Conservation (phyloP, 2,329 filamentous ascomycete species). For the Cladobotryum protrusum region DNA sequence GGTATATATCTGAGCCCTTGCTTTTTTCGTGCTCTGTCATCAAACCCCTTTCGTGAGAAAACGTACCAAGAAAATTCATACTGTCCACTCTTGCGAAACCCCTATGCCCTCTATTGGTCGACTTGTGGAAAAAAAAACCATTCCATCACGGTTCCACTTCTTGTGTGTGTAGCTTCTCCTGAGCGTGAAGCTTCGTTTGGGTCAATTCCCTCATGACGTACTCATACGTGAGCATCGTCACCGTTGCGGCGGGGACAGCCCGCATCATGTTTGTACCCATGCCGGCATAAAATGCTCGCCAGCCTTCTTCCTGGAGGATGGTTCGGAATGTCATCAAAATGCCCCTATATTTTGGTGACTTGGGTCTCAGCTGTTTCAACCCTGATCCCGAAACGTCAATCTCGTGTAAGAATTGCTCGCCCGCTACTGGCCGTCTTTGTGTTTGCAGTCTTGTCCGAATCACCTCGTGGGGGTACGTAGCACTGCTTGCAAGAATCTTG, state of each 20-base stretch:
- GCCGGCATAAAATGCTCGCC: constrained; percentile 93
- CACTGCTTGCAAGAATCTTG: constrained; percentile 89
- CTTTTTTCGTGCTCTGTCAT: too few relatives aligned
- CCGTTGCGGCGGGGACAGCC: constrained; percentile 89
- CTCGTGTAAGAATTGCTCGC: constrained; percentile 46
- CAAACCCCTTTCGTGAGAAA: too few relatives aligned
- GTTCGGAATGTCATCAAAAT: constrained; percentile 75
- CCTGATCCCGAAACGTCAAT: constrained; percentile 28
- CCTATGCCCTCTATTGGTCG: too few relatives aligned
- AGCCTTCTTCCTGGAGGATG: constrained; percentile 86
- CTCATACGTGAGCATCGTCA: constrained; percentile 96
- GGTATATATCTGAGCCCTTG: too few relatives aligned
- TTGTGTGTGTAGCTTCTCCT: constrained; percentile 21
- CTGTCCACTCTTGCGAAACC: too few relatives aligned
- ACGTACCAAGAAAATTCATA: too few relatives aligned
- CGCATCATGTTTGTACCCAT: constrained; percentile 98
- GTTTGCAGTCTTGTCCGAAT: constrained; percentile 90
- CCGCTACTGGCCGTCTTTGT: constrained; percentile 66
- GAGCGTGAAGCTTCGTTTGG: constrained; percentile 34
- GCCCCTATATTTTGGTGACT: constrained; percentile 61
- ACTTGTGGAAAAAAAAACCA: not conserved
- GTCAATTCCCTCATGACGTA: constrained; percentile 56
- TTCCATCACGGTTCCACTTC: not conserved
- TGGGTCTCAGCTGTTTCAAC: constrained; percentile 7
- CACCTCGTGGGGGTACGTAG: constrained; percentile 96